phyloP scores from a whole-genome alignment of 2,329 filamentous ascomycete genomes.

The Fusarium lyarnte region DNA sequence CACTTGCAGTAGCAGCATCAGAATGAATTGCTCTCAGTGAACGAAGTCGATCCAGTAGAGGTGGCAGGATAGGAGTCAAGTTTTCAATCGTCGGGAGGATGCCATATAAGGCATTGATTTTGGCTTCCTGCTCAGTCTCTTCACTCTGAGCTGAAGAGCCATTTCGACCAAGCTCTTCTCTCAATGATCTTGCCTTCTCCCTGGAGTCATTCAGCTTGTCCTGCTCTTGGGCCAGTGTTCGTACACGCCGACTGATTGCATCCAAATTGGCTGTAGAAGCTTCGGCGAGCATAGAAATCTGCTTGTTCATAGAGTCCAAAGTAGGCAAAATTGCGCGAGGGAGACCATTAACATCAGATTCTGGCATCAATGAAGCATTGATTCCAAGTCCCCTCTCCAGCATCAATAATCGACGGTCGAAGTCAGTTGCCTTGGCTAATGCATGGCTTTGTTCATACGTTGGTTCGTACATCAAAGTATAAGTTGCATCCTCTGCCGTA shows the following conservation, averaged over 20 bases:
- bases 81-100: slow-evolving; percentile 89
- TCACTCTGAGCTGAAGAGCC: slow-evolving; percentile 54
- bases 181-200: slow-evolving; percentile 68
- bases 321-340: slow-evolving; percentile 81
- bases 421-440: slow-evolving; percentile 83
- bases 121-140: slow-evolving; percentile 78
- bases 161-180: slow-evolving; percentile 66
- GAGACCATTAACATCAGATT: slow-evolving; percentile 64
- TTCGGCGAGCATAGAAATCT: slow-evolving; percentile 78
- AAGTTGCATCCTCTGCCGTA: slow-evolving; percentile 57
- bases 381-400: slow-evolving; percentile 87
- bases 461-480: slow-evolving; percentile 72
- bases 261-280: slow-evolving; percentile 79
- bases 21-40: slow-evolving; percentile 87
- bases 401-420: slow-evolving; percentile 81
- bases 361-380: slow-evolving; percentile 73
- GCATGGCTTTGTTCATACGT: slow-evolving; percentile 74
- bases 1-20: slow-evolving; percentile 82
- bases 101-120: slow-evolving; percentile 91
- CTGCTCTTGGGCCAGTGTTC: slow-evolving; percentile 76
- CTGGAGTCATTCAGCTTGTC: slow-evolving; percentile 75
- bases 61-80: slow-evolving; percentile 83
- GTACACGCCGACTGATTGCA: slow-evolving; percentile 73
- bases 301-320: slow-evolving; percentile 81
- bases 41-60: slow-evolving; percentile 84